Evolutionary conservation across 768 basidiomycete species (phyloP).

Genomic region (Boletus barrowsii): DNA sequence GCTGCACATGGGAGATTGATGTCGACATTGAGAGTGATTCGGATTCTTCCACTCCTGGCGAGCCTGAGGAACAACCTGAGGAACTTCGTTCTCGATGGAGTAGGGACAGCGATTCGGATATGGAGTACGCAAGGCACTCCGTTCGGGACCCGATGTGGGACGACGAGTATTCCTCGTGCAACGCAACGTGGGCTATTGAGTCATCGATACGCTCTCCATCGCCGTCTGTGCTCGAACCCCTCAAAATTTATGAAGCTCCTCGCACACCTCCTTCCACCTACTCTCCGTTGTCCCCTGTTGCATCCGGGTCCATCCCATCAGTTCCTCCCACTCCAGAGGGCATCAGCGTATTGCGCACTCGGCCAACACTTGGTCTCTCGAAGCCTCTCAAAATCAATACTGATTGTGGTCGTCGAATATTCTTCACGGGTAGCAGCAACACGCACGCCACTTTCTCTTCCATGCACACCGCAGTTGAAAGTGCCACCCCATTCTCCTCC

Average conservation of each 20-base stretch:
- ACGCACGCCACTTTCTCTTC: slow-evolving; percentile 50
- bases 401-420: slow-evolving; percentile 33
- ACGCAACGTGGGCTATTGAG: slow-evolving; percentile 55
- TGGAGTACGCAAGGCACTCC: slow-evolving; percentile 32
- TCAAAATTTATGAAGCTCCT: slow-evolving; percentile 44
- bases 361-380: slow-evolving; percentile 32
- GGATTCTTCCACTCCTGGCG: slow-evolving; percentile 49
- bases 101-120: slow-evolving; percentile 42
- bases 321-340: slow-evolving; percentile 59
- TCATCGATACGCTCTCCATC: slow-evolving; percentile 49
- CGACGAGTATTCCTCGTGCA: slow-evolving; percentile 42
- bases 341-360: slow-evolving; percentile 39
- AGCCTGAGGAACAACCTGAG: slow-evolving; percentile 37
- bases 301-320: slow-evolving; percentile 40
- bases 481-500: slow-evolving; percentile 54
- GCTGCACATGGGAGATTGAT: slow-evolving; percentile 74
- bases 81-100: slow-evolving; percentile 58
- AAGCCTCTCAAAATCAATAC: slow-evolving; percentile 63
- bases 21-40: slow-evolving; percentile 63
- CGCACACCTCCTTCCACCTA: slow-evolving; percentile 51
- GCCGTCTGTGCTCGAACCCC: slow-evolving; percentile 33
- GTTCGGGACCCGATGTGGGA: slow-evolving; percentile 31
- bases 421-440: slow-evolving; percentile 41
- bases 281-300: slow-evolving; percentile 44
- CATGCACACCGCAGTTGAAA: slow-evolving; percentile 75